These are phyloP conservation scores for Rhodotorula toruloides DNA, from an alignment of 768 basidiomycete species.

Conservation along the genomic window DNA sequence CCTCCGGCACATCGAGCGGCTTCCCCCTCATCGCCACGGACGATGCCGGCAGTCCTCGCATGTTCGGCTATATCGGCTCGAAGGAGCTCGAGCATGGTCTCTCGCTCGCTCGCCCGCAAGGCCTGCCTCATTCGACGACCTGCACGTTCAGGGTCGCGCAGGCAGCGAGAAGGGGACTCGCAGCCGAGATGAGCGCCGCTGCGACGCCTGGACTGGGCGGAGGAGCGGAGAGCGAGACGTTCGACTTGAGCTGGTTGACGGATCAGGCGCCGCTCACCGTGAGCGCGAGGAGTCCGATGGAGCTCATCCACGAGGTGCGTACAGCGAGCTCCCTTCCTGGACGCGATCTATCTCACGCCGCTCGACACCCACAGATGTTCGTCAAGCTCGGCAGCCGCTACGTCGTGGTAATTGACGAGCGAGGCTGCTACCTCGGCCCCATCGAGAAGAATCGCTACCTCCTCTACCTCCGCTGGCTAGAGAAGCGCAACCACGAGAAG, in stretches of 20 bases:
- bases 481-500: no score
- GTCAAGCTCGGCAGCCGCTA: conserved; percentile 89
- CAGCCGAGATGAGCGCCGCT: conserved; percentile 59
- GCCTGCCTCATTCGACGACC: background rate
- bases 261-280: conserved; percentile 71
- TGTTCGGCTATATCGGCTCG: conserved; percentile 84
- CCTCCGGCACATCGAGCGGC: conserved; percentile 56
- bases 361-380: conserved; percentile 53
- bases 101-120: conserved; percentile 43
- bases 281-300: conserved; percentile 75
- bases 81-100: conserved; percentile 91
- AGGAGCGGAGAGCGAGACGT: background rate
- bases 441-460: conserved; percentile 95
- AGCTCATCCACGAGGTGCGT: conserved; percentile 74
- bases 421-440: conserved; percentile 80
- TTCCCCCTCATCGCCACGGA: conserved; percentile 67
- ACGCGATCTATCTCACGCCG: no score
- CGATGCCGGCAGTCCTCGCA: conserved; percentile 51
- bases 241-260: conserved; percentile 56
- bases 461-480: conserved; percentile 28
- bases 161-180: background rate
- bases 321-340: background rate
- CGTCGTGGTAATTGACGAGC: conserved; percentile 72
- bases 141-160: conserved; percentile 10
- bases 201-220: conserved; percentile 46